Percentiles rank a stretch among this genome's conserved stretches.
Conservation (phyloP, 1,284 basidiomycete species). For the Heterobasidion parviporum region DNA sequence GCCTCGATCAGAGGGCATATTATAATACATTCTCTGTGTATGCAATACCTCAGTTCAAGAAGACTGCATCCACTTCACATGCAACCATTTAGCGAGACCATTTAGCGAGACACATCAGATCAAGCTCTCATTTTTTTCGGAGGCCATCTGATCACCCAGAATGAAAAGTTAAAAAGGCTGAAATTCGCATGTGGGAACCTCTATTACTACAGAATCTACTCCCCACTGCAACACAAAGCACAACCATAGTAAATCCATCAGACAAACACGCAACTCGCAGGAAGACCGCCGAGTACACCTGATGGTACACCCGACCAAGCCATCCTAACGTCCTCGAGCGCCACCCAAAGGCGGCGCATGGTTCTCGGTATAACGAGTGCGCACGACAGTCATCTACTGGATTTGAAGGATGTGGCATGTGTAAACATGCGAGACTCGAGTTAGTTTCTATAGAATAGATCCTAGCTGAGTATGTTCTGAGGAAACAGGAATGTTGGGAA, state of each 20-base stretch:
- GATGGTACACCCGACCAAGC: slow-evolving; percentile 23
- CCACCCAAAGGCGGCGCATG: slow-evolving; percentile 18
- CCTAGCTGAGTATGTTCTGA: slow-evolving; percentile 83
- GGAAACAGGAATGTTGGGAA: slow-evolving; percentile 22
- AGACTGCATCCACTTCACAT: too few species aligned
- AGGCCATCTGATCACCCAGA: too few species aligned
- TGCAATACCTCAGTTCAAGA: too few species aligned
- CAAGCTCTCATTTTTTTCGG: too few species aligned
- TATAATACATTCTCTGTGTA: too few species aligned
- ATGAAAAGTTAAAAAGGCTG: too few species aligned
- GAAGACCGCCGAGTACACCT: slow-evolving; percentile 26
- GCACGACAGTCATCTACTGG: slow-evolving; percentile 69
- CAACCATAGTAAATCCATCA: slow-evolving; percentile 1
- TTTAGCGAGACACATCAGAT: too few species aligned
- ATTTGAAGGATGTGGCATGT: slow-evolving; percentile 76
- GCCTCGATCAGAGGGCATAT: too few species aligned
- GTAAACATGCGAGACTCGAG: slow-evolving; percentile 82
- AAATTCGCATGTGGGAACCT: too few species aligned
- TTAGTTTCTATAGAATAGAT: slow-evolving; percentile 87
- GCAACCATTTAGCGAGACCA: too few species aligned
- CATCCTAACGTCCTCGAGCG: slow-evolving; percentile 72
- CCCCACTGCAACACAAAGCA: not conserved
- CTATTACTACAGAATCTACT: not conserved
- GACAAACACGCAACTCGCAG: slow-evolving; percentile 65
- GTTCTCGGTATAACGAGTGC: slow-evolving; percentile 75